phyloP scores from a whole-genome alignment of 139 green algal genomes.

The Tetradesmus lagerheimii region DNA sequence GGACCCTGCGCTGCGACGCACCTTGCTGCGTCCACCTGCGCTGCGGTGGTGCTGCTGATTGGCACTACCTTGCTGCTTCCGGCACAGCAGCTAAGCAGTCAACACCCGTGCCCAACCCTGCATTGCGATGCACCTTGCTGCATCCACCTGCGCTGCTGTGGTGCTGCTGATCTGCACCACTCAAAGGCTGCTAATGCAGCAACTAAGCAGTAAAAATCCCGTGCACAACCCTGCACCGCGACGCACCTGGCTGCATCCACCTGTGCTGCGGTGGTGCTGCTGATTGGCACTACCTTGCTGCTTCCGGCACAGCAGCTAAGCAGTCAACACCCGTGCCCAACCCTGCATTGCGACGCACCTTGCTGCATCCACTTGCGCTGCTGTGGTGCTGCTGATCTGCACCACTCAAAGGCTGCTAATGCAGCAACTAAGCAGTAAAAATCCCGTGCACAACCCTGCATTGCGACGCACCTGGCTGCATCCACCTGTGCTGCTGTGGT shows the following conservation, averaged over 20 bases:
- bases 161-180: too few relatives aligned
- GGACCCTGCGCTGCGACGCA: too few relatives aligned
- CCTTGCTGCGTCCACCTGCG: constrained; percentile 67
- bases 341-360: constrained; percentile 30
- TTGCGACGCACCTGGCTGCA: constrained; percentile 35
- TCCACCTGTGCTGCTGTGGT: constrained; percentile 67
- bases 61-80: too few relatives aligned
- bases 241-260: constrained; percentile 63
- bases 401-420: constrained; percentile 24
- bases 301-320: too few relatives aligned
- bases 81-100: too few relatives aligned
- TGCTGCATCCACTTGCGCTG: constrained; percentile 68
- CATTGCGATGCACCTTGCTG: constrained; percentile 35
- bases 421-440: background rate
- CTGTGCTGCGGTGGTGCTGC: constrained; percentile 50
- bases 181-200: too few relatives aligned
- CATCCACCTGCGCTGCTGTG: constrained; percentile 66
- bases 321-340: too few relatives aligned
- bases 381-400: too few relatives aligned
- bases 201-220: too few relatives aligned
- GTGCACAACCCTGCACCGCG: too few relatives aligned
- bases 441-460: too few relatives aligned
- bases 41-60: constrained; percentile 42
- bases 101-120: too few relatives aligned
- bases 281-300: background rate